Evolutionary conservation across 768 basidiomycete genomes (phyloP).

Genomic region (Amanita muscaria): DNA sequence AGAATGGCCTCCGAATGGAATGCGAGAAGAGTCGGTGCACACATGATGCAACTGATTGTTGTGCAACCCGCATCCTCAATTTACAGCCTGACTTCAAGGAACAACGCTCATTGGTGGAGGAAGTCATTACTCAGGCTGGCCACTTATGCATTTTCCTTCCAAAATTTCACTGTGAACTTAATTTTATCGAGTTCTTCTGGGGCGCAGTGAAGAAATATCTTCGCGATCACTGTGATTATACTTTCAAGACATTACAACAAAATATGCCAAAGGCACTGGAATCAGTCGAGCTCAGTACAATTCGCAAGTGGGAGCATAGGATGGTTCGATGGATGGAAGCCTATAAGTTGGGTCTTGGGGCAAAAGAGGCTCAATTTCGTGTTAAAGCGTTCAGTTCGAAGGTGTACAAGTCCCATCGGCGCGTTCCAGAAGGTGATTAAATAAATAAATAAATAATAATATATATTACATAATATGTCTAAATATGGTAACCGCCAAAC

Average conservation of each 20-base stretch:
- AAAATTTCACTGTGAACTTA: conserved; percentile 8
- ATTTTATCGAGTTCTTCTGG: conserved; percentile 10
- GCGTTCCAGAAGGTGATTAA: conserved; percentile 16
- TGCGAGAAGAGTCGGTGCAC: background rate
- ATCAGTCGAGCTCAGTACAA: conserved; percentile 15
- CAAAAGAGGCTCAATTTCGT: conserved; percentile 21
- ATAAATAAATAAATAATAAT: background rate
- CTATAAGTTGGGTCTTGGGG: conserved; percentile 18
- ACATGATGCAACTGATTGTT: conserved; percentile 6
- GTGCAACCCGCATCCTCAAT: conserved; percentile 7
- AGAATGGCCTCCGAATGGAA: no score
- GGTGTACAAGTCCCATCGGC: conserved; percentile 20
- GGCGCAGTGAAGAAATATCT: conserved; percentile 6
- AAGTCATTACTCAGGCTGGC: conserved; percentile 10
- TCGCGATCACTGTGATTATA: conserved; percentile 11
- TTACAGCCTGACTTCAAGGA: conserved; percentile 8
- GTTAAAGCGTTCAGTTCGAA: conserved; percentile 24
- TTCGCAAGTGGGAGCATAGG: conserved; percentile 23
- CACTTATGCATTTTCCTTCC: conserved; percentile 8
- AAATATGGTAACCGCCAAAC: conserved; percentile 11
- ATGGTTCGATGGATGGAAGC: conserved; percentile 21
- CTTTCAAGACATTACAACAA: conserved; percentile 5
- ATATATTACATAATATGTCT: conserved; percentile 7
- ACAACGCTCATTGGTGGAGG: conserved; percentile 10
- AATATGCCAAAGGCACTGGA: conserved; percentile 10